phyloP scores from a whole-genome alignment of 257 asterid genomes.

The Gentiana macrophylla region DNA sequence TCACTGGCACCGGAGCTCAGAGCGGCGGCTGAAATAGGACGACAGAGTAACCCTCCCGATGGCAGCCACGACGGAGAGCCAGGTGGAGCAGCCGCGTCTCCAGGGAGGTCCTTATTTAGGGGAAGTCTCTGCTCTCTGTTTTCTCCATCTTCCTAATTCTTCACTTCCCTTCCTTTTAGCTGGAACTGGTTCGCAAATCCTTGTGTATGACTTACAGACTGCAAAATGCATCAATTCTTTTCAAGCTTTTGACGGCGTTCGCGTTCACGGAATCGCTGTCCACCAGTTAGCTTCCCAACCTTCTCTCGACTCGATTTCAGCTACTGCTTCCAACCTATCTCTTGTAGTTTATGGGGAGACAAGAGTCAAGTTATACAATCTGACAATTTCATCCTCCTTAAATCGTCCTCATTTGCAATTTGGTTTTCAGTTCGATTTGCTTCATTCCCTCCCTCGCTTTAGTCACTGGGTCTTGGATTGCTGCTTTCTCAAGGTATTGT shows the following conservation, averaged over 20 bases:
- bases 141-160: conserved; percentile 61
- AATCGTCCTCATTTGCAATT: conserved; percentile 7
- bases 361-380: conserved; percentile 63
- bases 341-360: conserved; percentile 76
- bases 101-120: conserved; percentile 68
- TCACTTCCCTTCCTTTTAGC: conserved; percentile 69
- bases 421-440: conserved; percentile 26
- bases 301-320: conserved; percentile 9
- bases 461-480: conserved; percentile 87
- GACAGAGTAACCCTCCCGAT: not conserved
- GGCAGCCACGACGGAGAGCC: conserved; percentile 16
- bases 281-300: conserved; percentile 19
- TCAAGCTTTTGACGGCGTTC: conserved; percentile 76
- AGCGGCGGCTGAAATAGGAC: too few relatives aligned
- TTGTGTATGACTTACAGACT: conserved; percentile 42
- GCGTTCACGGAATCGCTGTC: conserved; percentile 79
- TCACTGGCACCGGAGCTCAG: too few relatives aligned
- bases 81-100: conserved; percentile 26
- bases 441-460: conserved; percentile 51
- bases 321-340: conserved; percentile 6
- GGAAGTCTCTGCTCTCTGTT: conserved; percentile 85
- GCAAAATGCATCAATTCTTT: conserved; percentile 41
- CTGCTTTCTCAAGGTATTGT: conserved; percentile 55
- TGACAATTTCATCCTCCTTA: conserved; percentile 23
- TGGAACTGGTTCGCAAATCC: conserved; percentile 85